A percentile compares a stretch with the other conserved stretches of the same genome.
phyloP scores from a whole-genome alignment of 139 green algal genomes.

The Micractinium conductrix region DNA sequence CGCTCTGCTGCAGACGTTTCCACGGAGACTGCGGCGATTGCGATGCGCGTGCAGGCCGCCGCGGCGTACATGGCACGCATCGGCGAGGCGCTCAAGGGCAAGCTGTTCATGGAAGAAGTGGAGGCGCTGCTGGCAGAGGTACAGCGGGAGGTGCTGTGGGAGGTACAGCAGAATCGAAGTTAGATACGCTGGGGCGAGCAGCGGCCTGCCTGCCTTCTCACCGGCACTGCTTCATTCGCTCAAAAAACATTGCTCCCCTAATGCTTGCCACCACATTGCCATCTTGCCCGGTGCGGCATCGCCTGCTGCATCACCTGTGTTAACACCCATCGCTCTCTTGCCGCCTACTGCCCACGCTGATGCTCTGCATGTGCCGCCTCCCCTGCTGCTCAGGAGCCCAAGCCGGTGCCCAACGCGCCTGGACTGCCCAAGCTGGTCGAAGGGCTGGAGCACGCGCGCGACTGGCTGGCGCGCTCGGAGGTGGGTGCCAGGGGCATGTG shows the following conservation, averaged over 20 bases:
- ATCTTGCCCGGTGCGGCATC: background rate
- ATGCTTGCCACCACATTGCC: background rate
- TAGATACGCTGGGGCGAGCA: too few species aligned
- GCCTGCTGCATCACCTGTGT: too few species aligned
- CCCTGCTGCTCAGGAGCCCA: slow-evolving; percentile 33
- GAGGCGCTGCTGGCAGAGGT: slow-evolving; percentile 47
- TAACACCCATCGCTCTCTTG: too few species aligned
- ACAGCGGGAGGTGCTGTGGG: too few species aligned
- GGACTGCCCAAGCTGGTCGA: slow-evolving; percentile 18
- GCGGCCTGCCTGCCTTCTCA: too few species aligned
- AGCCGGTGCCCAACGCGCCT: background rate
- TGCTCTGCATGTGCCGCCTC: too few species aligned
- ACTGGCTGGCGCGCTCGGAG: slow-evolving; percentile 29
- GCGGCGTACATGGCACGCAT: slow-evolving; percentile 42
- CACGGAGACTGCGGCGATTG: slow-evolving; percentile 5
- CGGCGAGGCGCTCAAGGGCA: slow-evolving; percentile 37
- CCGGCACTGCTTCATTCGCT: too few species aligned
- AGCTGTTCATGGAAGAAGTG: slow-evolving; percentile 47
- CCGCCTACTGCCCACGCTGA: too few species aligned
- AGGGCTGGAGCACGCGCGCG: background rate
- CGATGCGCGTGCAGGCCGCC: slow-evolving; percentile 31
- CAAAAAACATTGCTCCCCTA: too few species aligned
- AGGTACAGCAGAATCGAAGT: too few species aligned
- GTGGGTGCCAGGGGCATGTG: too few species aligned
- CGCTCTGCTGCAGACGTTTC: slow-evolving; percentile 6